Evolutionary conservation across 1,284 basidiomycete genomes (phyloP), one percentile per base, ranked within the genome.

Genomic region (Peniophora sp.): DNA sequence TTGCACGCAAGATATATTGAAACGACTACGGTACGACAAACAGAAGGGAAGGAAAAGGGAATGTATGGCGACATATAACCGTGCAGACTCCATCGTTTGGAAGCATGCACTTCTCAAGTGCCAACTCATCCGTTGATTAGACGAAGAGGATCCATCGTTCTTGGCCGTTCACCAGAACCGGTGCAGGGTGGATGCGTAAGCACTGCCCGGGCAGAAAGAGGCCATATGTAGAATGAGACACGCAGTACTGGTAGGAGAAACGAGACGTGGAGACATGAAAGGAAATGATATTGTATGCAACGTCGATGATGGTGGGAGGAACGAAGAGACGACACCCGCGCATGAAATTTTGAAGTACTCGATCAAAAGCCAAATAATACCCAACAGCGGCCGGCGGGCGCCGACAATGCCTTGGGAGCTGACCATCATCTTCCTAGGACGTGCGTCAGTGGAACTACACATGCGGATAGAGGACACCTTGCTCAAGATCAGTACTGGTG

Each of bases 121-220:
- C 61, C 61, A 58, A 50, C 52, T 57, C 53, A 43, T 38, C 54
- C 56, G 61, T 50, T 63, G 61, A 64, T 64, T 62, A 62, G 60
- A 59, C 62, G 56, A 53, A 45, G 49, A 56, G 52, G 48, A 55
- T 53, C 16, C 55, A 27, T 61, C 53, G 22, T 43, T 63, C 17
- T 64, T 59, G 63, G 63, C 61, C 50, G 49, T 53, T 63, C 63
- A 64, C 63, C 63, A 64, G 63, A 64, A 64, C 63, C 63, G 63
- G 56, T 56, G 61, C 61, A 64, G 63, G 59, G 63, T 64, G 61
- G 63, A 59, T 58, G 61, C 55, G 53, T 24, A 58, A 25, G 56
- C 58, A 56, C 63, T 64, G 61, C 60, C 51, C 63, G 63, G 63
- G 63, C 63, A 64, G 63, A 64, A 64, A 63, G 61, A 54, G 47